Evolutionary conservation across 345 rosid genomes (phyloP).

Genomic region (Carallia brachiata): DNA sequence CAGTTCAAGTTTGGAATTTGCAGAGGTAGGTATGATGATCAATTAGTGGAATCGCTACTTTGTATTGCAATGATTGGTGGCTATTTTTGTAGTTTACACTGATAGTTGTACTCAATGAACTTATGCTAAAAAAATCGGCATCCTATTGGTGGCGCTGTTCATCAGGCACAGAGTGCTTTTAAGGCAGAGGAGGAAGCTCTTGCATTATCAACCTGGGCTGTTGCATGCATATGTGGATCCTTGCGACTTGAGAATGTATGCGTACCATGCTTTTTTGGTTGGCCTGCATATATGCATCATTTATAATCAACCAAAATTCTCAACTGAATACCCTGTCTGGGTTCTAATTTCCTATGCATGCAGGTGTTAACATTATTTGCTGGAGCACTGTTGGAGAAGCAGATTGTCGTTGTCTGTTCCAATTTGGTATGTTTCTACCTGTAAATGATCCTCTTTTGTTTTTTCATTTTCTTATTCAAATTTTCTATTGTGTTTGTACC

Average conservation of each 20-base stretch:
- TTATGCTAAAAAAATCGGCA: not conserved
- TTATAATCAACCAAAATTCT: not conserved
- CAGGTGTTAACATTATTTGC: slow-evolving; percentile 82
- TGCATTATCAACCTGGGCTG: slow-evolving; percentile 84
- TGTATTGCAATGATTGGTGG: not conserved
- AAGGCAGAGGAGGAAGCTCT: slow-evolving; percentile 87
- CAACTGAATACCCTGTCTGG: not conserved
- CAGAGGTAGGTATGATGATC: slow-evolving; percentile 56
- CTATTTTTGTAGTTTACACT: not conserved
- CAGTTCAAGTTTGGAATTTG: slow-evolving; percentile 63
- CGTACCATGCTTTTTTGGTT: slow-evolving; percentile 6
- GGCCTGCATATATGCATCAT: not conserved
- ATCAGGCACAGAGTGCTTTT: slow-evolving; percentile 70
- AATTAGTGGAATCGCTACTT: not conserved
- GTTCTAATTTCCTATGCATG: slow-evolving; percentile 18
- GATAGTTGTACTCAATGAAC: slow-evolving; percentile 8
- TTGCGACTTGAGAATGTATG: slow-evolving; percentile 84
- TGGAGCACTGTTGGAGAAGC: slow-evolving; percentile 86
- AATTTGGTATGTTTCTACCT: slow-evolving; percentile 61
- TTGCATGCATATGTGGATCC: slow-evolving; percentile 87
- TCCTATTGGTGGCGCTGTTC: slow-evolving; percentile 26
- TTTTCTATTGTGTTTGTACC: not conserved
- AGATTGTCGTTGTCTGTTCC: slow-evolving; percentile 85
- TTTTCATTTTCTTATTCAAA: not conserved
- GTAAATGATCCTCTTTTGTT: not conserved